Conservation (phyloP, 331 rosid genomes). For the Acacia concinna region DNA sequence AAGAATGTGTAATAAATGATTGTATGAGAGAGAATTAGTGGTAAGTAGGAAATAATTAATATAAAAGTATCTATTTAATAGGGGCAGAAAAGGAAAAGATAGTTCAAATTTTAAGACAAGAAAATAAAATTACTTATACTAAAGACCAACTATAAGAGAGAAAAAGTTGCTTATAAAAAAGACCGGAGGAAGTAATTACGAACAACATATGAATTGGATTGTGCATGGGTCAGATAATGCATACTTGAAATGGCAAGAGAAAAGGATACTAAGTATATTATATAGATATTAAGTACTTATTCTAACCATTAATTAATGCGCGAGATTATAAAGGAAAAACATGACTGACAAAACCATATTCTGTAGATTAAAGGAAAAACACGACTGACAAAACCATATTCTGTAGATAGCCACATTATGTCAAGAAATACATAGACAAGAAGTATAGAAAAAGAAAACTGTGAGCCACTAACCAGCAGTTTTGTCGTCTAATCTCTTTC, state of each 20-base stretch:
- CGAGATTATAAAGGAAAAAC: not conserved
- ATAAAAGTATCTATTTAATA: too few relatives aligned
- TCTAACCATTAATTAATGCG: not conserved
- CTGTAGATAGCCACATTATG: constrained; percentile 10
- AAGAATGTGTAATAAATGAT: too few relatives aligned
- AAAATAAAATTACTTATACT: too few relatives aligned
- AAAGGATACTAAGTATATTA: not conserved
- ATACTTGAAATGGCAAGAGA: not conserved
- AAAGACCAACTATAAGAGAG: too few relatives aligned
- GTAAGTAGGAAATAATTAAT: too few relatives aligned
- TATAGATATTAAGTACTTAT: not conserved
- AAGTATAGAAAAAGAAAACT: not conserved
- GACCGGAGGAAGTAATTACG: too few relatives aligned
- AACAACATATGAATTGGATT: constrained; percentile 2
- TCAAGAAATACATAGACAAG: constrained; percentile 12
- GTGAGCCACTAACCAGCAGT: constrained; percentile 50
- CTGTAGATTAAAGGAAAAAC: not conserved
- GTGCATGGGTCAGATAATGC: not conserved
- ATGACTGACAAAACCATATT: constrained; percentile 10
- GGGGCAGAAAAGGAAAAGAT: too few relatives aligned
- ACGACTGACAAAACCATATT: constrained; percentile 9
- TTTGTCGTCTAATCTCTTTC: constrained; percentile 42
- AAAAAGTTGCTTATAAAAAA: too few relatives aligned
- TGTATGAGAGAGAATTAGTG: too few relatives aligned
- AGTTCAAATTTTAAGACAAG: too few relatives aligned